These are phyloP conservation scores for Vigna radiata DNA, from an alignment of 306 rosid species.

Conservation along the genomic window DNA sequence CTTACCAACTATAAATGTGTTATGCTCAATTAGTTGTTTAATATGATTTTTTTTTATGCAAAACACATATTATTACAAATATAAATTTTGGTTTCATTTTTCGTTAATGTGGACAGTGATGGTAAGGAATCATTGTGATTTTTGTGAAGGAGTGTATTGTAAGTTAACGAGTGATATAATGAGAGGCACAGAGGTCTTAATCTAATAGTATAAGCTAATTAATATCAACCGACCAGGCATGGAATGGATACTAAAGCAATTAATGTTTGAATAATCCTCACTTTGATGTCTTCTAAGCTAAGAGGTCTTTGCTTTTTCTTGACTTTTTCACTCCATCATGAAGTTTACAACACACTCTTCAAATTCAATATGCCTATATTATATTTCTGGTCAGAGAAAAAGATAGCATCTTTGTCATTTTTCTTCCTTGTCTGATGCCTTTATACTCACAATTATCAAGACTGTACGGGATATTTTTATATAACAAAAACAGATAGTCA, in stretches of 20 bases:
- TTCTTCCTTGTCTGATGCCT: constrained; percentile 7
- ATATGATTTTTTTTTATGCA: not conserved
- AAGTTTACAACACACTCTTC: constrained; percentile 43
- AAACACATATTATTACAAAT: not conserved
- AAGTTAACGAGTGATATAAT: constrained; percentile 7
- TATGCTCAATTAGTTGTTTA: too few relatives aligned
- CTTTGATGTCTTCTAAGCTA: constrained; percentile 52
- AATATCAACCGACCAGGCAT: constrained; percentile 44
- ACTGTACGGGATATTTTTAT: constrained; percentile 25
- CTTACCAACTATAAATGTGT: too few relatives aligned
- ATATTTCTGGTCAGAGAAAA: constrained; percentile 39
- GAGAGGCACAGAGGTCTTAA: not conserved
- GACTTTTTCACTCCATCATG: constrained; percentile 44
- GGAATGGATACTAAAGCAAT: constrained; percentile 39
- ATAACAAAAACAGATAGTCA: constrained; percentile 20
- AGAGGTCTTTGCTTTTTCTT: constrained; percentile 41
- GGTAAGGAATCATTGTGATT: constrained; percentile 17
- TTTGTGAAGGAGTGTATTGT: not conserved
- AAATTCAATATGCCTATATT: constrained; percentile 30
- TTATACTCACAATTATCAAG: constrained; percentile 31
- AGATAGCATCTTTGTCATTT: constrained; percentile 35
- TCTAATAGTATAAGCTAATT: constrained; percentile 12
- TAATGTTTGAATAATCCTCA: constrained; percentile 31
- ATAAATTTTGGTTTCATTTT: not conserved
- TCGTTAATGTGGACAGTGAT: constrained; percentile 7